phyloP scores from a whole-genome alignment of 2,329 filamentous ascomycete genomes.

The Rugonectria rugulosa region DNA sequence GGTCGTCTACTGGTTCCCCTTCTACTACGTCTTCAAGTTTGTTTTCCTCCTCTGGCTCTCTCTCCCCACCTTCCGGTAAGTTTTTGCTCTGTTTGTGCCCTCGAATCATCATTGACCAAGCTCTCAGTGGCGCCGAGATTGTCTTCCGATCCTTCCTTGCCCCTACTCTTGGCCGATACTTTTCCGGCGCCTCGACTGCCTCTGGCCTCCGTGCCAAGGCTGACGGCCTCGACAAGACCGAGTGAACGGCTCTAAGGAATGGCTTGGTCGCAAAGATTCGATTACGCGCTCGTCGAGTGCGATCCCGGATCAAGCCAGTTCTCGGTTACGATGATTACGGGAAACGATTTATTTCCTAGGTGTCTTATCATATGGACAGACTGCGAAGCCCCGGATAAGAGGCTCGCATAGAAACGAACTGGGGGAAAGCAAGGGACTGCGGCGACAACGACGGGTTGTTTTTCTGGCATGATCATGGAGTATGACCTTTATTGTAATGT shows the following conservation, averaged over 20 bases:
- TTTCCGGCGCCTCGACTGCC: conserved; percentile 75
- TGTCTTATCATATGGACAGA: conserved; percentile 18
- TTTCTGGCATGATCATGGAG: conserved; percentile 26
- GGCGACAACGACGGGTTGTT: conserved; percentile 21
- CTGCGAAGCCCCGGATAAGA: conserved; percentile 18
- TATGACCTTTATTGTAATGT: conserved; percentile 33
- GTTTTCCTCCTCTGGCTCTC: conserved; percentile 97
- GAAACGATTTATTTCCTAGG: conserved; percentile 21
- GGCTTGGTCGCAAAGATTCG: conserved; percentile 41
- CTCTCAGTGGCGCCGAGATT: conserved; percentile 84
- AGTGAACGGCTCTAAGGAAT: conserved; percentile 54
- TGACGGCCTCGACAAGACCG: conserved; percentile 75
- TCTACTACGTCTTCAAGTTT: conserved; percentile 99
- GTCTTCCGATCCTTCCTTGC: conserved; percentile 96
- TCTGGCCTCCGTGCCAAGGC: conserved; percentile 89
- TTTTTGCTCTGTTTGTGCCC: conserved; percentile 30
- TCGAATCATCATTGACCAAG: conserved; percentile 25
- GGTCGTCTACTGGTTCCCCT: conserved; percentile 94
- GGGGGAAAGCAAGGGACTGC: conserved; percentile 27
- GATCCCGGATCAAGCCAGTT: conserved; percentile 31
- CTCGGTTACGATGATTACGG: conserved; percentile 27
- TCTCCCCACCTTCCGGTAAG: conserved; percentile 91
- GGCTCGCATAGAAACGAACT: conserved; percentile 17
- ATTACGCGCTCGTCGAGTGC: conserved; percentile 23
- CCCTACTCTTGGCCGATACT: conserved; percentile 93